Evolutionary conservation across 2,329 filamentous ascomycete genomes (phyloP).

Genomic region (Zymoseptoria crescenta): DNA sequence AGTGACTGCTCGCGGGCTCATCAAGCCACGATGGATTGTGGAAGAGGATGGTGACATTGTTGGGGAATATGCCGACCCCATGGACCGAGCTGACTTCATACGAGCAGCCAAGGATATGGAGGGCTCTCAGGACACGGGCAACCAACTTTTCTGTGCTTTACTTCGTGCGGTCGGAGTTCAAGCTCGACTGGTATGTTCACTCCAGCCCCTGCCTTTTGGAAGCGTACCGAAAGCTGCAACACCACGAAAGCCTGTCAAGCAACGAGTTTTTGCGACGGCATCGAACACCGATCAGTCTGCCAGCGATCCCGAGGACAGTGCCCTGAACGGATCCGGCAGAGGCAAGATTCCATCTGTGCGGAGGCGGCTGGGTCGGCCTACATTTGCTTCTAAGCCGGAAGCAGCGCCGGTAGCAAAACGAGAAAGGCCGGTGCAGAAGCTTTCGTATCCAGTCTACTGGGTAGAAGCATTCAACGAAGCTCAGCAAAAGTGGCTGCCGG

Average conservation of each 20-base stretch:
- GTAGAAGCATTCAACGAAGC: constrained; percentile 82
- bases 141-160: constrained; percentile 83
- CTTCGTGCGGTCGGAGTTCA: constrained; percentile 76
- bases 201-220: constrained; percentile 71
- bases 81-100: constrained; percentile 57
- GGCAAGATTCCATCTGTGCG: constrained; percentile 25
- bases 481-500: constrained; percentile 83
- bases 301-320: constrained; percentile 19
- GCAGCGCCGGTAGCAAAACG: constrained; percentile 22
- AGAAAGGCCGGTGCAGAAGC: constrained; percentile 53
- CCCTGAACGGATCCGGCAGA: constrained; percentile 11
- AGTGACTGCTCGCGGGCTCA: constrained; percentile 63
- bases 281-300: constrained; percentile 10
- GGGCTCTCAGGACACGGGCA: constrained; percentile 83
- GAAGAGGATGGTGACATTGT: constrained; percentile 43
- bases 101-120: constrained; percentile 59
- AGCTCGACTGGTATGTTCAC: constrained; percentile 76
- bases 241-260: constrained; percentile 33
- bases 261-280: constrained; percentile 29
- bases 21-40: constrained; percentile 62
- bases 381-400: constrained; percentile 13
- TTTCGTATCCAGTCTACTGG: constrained; percentile 81
- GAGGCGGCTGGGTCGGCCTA: constrained; percentile 28
- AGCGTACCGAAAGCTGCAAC: constrained; percentile 39
- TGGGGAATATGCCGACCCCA: constrained; percentile 8